Base-by-base conservation (phyloP, 2,329 filamentous ascomycete species). In the Lasiodiplodia gonubiensis region DNA sequence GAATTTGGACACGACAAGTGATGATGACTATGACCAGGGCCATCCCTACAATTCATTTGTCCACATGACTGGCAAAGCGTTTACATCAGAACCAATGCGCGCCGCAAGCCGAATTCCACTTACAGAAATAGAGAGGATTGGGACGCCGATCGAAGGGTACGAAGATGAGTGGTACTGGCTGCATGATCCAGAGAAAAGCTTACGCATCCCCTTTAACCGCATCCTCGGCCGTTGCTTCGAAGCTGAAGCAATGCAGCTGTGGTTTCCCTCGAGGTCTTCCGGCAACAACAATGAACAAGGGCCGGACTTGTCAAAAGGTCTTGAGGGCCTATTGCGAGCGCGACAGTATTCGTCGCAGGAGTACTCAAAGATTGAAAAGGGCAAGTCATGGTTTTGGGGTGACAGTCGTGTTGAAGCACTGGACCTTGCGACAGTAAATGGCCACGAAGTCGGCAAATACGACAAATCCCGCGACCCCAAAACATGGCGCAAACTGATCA, bases 141-240 rank as follows among this genome's bases (percentile, higher is more conserved):
- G 46, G 5, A 51, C 25, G 11, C 14, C 77, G 7, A 79, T 86
- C 72, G 70, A 73, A 8, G 80, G 77, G 2, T 86, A 86, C 63
- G 83, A 49, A 14, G 52, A 82, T 1, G 71, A 77, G 1, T 89
- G 85, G 85, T 87, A 86, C 68, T 79, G 79, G 30, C 71, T 86
- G 1, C 80, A 84, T 66, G 75, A 80, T 2, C 75, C 80, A 0
- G 70, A 73, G 1, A 80, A 79, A 48, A 73, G 76, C 3, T 79
- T 83, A 12, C 77, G 80, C 6, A 71, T 88, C 0, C 84, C 86
- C 0, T 84, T 84, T 60, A 79, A 82, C 8, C 80, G 84, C 63
- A 74, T 89, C 3, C 71, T 88, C 0, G 85, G 86, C 0, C 85
- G 87, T 0, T 81, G 85, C 66, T 84, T 82, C 68, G 86, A 88